Base-by-base conservation (phyloP, 2,329 filamentous ascomycete species). In the Alternaria triticimaculans region DNA sequence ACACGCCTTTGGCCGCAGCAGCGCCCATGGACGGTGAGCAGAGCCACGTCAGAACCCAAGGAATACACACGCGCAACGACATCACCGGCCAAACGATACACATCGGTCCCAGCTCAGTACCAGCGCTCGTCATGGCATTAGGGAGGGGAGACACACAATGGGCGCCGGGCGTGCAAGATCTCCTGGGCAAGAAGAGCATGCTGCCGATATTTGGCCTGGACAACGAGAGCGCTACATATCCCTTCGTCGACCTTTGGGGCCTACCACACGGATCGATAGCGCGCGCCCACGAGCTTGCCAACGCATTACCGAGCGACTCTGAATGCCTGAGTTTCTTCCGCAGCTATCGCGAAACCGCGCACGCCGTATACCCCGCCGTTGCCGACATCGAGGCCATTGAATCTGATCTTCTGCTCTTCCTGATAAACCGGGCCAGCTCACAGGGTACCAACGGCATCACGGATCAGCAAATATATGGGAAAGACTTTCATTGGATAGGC, bases 201-300 rank as follows among this genome's bases (percentile, higher is more conserved):
- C 77, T 90, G 21, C 87, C 88, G 0, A 86, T 89, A 58, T 83
- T 90, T 60, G 88, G 88, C 3, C 81, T 90, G 33, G 88, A 89
- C 71, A 89, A 90, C 68, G 87, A 89, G 70, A 87, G 85, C 41
- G 87, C 87, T 5, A 89, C 87, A 9, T 90, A 90, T 71, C 88
- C 88, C 7, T 90, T 90, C 69, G 87, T 90, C 26, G 88, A 89
- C 71, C 78, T 90, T 3, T 90, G 87, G 87, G 88, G 83, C 2
- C 67, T 88, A 6, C 87, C 86, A 2, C 87, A 89, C 60, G 87
- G 85, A 54, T 87, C 86, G 1, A 81, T 86, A 6, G 83, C 86
- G 64, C 85, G 88, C 70, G 83, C 88, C 6, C 84, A 82, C 61
- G 87, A 88, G 56, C 82, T 90, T 3, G 87, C 86, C 37, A 87